phyloP scores from a whole-genome alignment of 306 rosid species.

The Mucuna pruriens region DNA sequence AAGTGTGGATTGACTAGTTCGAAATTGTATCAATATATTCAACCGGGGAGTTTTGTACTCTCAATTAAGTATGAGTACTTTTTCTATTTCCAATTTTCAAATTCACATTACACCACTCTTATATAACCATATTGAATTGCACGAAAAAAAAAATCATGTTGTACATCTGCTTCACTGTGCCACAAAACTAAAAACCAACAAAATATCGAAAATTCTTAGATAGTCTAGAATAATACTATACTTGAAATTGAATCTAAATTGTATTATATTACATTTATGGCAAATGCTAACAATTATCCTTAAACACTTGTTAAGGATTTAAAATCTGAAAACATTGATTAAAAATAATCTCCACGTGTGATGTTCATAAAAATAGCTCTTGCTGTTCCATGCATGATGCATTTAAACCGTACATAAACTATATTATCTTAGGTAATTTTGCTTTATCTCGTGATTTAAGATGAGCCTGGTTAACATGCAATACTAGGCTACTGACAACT shows the following conservation, averaged over 20 bases:
- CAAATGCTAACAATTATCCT: not conserved
- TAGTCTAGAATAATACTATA: too few relatives aligned
- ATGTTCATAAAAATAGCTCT: not conserved
- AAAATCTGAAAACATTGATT: not conserved
- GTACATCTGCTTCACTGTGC: conserved; percentile 6
- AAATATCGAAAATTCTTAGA: not conserved
- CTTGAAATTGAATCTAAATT: not conserved
- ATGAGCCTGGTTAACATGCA: conserved; percentile 35
- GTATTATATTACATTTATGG: not conserved
- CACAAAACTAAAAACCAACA: not conserved
- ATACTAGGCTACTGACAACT: conserved; percentile 21
- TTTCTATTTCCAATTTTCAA: too few relatives aligned
- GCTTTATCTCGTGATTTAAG: conserved; percentile 39
- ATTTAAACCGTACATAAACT: conserved; percentile 18
- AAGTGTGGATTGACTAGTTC: too few relatives aligned
- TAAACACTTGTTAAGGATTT: not conserved
- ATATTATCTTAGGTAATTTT: conserved; percentile 34
- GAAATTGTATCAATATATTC: too few relatives aligned
- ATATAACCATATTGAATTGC: not conserved
- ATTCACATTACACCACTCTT: too few relatives aligned
- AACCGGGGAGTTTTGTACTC: too few relatives aligned
- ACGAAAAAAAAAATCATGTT: not conserved
- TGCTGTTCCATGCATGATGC: conserved; percentile 18
- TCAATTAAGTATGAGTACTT: too few relatives aligned
- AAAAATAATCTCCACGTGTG: not conserved